Base-by-base conservation (phyloP, 2,329 filamentous ascomycete genomes). In the Pyrenophora teres region DNA sequence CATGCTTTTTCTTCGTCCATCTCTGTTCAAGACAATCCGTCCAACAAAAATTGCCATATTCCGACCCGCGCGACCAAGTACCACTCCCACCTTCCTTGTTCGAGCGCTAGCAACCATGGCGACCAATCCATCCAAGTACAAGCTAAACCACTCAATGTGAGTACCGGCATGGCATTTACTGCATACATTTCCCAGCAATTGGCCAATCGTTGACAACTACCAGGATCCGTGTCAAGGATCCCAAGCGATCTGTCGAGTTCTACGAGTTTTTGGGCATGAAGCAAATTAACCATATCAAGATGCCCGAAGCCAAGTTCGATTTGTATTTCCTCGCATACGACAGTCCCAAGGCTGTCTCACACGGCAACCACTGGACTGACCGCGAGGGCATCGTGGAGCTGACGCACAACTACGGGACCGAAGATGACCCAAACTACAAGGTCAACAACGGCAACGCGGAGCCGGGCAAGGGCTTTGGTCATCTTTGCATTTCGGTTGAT, bases 261-360 rank as follows among this genome's bases (percentile, higher is more conserved):
- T 99, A 97, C 76, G 87, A 96, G 72, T 89, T 91, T 74, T 83
- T 99, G 15, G 94, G 94, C 65, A 86, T 97, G 83, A 92, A 82
- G 70, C 77, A 92, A 57, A 83, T 97, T 74, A 86, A 90, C 69
- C 89, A 92, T 77, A 81, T 94, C 40, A 80, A 88, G 57, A 89
- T 91, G 69, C 89, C 92, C 12, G 92, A 96, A 54, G 85, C 85
- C 74, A 96, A 95, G 71, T 97, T 97, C 75, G 90, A 94, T 67
- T 85, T 97, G 23, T 97, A 97, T 81, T 97, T 97, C 78, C 82
- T 99, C 54, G 92, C 87, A 53, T 97, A 95, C 77, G 88, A 96
- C 71, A 83, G 85, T 27, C 84, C 90, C 8, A 80, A 83, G 32
- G 88, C 93, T 12, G 78, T 84, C n/a, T 94, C 89, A 8, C 80